phyloP scores from a whole-genome alignment of 2,329 filamentous ascomycete genomes.

The Aspergillus aculeatinus region DNA sequence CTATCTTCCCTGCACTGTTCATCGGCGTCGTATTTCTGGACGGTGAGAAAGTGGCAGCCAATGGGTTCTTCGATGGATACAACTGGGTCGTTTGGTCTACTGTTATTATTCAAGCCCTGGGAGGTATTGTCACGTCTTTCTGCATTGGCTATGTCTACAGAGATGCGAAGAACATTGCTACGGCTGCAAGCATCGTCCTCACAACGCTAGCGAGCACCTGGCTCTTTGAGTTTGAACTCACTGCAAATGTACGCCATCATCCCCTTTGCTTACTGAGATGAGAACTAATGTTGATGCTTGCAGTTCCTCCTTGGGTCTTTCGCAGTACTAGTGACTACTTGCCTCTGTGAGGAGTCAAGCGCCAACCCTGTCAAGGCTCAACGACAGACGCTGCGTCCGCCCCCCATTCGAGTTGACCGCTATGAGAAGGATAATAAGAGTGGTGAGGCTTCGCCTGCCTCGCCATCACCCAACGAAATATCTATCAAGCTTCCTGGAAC shows the following conservation, averaged over 20 bases:
- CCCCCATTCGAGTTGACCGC: slow-evolving; percentile 59
- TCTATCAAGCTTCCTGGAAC: slow-evolving; percentile 48
- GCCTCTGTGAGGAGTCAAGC: slow-evolving; percentile 70
- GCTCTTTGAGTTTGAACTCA: slow-evolving; percentile 79
- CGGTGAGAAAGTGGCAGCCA: slow-evolving; percentile 74
- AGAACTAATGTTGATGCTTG: slow-evolving; percentile 12
- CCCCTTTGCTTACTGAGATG: slow-evolving; percentile 7
- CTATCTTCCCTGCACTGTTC: slow-evolving; percentile 82
- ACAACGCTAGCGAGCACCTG: slow-evolving; percentile 82
- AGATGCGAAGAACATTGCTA: slow-evolving; percentile 91
- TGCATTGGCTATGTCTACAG: slow-evolving; percentile 83
- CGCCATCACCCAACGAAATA: slow-evolving; percentile 43
- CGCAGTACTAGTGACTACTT: slow-evolving; percentile 78
- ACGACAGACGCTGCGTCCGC: slow-evolving; percentile 54
- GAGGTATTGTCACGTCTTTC: slow-evolving; percentile 79
- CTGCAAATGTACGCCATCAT: slow-evolving; percentile 62
- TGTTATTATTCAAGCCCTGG: slow-evolving; percentile 76
- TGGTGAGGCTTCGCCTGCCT: slow-evolving; percentile 26
- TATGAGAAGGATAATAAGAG: slow-evolving; percentile 74
- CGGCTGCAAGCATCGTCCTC: slow-evolving; percentile 85
- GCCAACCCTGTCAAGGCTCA: slow-evolving; percentile 21
- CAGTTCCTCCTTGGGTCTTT: slow-evolving; percentile 81
- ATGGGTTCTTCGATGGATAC: slow-evolving; percentile 93
- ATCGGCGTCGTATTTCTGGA: slow-evolving; percentile 85
- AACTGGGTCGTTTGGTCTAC: slow-evolving; percentile 88